phyloP scores from a whole-genome alignment of 2,329 filamentous ascomycete species.

The Didymellaceae sp. region DNA sequence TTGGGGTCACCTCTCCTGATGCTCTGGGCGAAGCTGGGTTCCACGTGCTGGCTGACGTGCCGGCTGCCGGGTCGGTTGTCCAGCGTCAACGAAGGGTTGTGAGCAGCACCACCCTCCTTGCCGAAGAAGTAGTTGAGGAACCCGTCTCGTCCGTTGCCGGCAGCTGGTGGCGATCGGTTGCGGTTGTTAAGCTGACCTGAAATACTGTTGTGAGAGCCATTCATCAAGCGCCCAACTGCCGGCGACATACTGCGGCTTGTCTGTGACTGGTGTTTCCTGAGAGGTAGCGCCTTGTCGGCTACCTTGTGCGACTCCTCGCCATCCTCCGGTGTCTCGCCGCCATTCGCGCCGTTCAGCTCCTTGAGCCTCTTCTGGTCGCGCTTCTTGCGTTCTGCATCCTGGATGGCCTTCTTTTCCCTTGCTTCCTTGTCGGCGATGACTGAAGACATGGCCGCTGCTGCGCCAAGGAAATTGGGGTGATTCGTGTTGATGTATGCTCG shows the following conservation, averaged over 20 bases:
- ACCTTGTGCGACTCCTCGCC: conserved; percentile 65
- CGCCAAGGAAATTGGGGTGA: conserved; percentile 96
- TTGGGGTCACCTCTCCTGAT: conserved; percentile 73
- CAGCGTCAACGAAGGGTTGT: conserved; percentile 49
- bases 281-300: conserved; percentile 61
- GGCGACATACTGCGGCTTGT: conserved; percentile 82
- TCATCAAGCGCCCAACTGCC: conserved; percentile 69
- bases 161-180: conserved; percentile 65
- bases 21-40: conserved; percentile 83
- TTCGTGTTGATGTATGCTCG: conserved; percentile 99
- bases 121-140: conserved; percentile 99
- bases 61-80: conserved; percentile 57
- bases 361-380: conserved; percentile 83
- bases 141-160: conserved; percentile 75
- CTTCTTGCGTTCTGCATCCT: conserved; percentile 84
- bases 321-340: conserved; percentile 67
- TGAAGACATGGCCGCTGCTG: conserved; percentile 95
- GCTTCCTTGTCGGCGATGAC: conserved; percentile 96
- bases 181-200: conserved; percentile 70
- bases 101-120: conserved; percentile 75
- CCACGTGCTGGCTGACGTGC: conserved; percentile 78
- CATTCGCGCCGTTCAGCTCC: conserved; percentile 71
- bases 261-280: conserved; percentile 68
- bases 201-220: conserved; percentile 63
- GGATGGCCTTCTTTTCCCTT: conserved; percentile 80